Evolutionary conservation across 192 early-diverging fungal species (phyloP).

Genomic region (Backusella mclennaniae): DNA sequence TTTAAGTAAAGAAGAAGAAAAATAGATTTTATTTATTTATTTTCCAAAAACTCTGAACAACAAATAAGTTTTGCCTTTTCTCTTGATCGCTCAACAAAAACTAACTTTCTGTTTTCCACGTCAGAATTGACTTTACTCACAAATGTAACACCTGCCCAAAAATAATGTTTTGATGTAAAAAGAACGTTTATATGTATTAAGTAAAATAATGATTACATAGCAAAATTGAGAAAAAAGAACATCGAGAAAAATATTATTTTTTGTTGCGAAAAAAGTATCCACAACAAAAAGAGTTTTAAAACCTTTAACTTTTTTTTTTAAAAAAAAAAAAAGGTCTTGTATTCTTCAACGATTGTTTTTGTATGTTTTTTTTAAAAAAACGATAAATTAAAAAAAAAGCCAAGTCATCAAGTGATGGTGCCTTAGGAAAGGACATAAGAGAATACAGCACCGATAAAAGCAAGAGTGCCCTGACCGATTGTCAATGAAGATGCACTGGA

Average conservation of each 20-base stretch:
- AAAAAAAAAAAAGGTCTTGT: not conserved
- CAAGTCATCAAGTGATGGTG: not conserved
- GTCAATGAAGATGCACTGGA: slow-evolving; percentile 14
- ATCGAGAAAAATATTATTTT: not conserved
- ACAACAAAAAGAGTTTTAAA: not conserved
- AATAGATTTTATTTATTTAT: not conserved
- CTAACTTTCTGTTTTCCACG: not conserved
- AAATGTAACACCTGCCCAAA: not conserved
- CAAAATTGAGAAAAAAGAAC: not conserved
- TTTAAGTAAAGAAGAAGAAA: not conserved
- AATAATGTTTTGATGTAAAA: not conserved
- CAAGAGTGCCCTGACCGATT: slow-evolving; percentile 3
- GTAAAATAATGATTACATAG: slow-evolving; percentile 16
- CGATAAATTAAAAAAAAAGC: not conserved
- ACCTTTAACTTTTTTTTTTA: not conserved
- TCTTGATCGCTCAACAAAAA: not conserved
- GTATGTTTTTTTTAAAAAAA: not conserved
- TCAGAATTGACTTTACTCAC: not conserved
- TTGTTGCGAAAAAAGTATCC: not conserved
- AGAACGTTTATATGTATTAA: slow-evolving; percentile 15
- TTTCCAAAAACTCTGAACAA: not conserved
- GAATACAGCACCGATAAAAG: not conserved
- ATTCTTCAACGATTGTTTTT: not conserved
- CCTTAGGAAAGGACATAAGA: slow-evolving; percentile 6
- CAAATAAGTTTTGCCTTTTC: not conserved